Percentiles rank a stretch among this genome's conserved stretches.
Conservation (phyloP, 345 rosid genomes). For the Alliaria petiolata region DNA sequence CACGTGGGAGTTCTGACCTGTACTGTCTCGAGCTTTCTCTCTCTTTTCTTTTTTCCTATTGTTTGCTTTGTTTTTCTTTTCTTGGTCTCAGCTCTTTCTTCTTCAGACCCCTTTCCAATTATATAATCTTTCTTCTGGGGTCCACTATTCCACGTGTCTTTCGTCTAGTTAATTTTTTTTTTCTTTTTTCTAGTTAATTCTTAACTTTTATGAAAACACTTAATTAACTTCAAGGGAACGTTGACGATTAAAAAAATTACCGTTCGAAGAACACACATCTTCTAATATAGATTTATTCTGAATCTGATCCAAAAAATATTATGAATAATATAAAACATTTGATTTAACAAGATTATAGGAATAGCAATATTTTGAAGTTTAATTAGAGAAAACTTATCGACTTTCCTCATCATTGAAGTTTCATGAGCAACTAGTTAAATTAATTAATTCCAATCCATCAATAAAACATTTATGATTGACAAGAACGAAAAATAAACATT, state of each 20-base stretch:
- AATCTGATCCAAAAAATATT: not conserved
- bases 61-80: not conserved
- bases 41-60: not conserved
- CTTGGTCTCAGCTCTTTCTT: not conserved
- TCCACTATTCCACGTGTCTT: constrained; percentile 3
- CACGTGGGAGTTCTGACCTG: constrained; percentile 48
- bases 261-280: not conserved
- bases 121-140: not conserved
- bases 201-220: constrained; percentile 1
- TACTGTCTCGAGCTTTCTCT: constrained; percentile 34
- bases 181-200: too few relatives aligned
- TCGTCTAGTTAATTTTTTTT: not conserved
- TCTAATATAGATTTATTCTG: not conserved
- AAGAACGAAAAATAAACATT: constrained; percentile 13
- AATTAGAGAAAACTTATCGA: not conserved
- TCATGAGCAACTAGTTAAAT: not conserved
- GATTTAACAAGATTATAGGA: not conserved
- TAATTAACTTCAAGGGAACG: constrained; percentile 4
- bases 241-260: not conserved
- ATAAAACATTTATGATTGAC: constrained; percentile 12
- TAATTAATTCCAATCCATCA: not conserved
- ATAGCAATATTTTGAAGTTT: not conserved
- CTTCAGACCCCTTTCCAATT: not conserved
- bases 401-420: not conserved
- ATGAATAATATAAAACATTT: not conserved